Conservation (phyloP, 2,329 filamentous ascomycete species). For the Colletotrichum truncatum region DNA sequence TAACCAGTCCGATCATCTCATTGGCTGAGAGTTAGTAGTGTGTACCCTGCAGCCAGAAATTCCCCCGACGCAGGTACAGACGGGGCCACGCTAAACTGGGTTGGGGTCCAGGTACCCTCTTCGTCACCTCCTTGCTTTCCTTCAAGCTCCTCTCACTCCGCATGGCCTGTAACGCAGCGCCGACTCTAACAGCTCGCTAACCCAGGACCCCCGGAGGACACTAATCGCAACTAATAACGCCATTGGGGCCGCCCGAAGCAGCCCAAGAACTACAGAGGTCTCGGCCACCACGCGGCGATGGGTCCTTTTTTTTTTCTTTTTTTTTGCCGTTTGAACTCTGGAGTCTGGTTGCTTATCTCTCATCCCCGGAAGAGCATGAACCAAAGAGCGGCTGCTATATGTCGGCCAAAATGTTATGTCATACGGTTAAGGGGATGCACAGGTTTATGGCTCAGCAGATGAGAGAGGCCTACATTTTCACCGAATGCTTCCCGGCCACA, state of each 20-base stretch:
- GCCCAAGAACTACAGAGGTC: conserved; percentile 3
- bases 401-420: neutral
- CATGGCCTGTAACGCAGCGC: conserved; percentile 19
- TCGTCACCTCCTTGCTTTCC: neutral
- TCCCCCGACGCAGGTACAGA: conserved; percentile 29
- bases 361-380: neutral
- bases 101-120: conserved; percentile 10
- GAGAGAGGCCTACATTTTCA: neutral
- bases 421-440: too few relatives aligned
- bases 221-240: conserved; percentile 18
- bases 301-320: too few relatives aligned
- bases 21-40: neutral
- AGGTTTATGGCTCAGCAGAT: neutral
- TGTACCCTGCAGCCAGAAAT: conserved; percentile 19
- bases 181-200: conserved; percentile 17
- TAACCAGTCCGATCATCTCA: neutral
- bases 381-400: neutral
- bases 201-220: conserved; percentile 8
- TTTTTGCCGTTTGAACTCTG: conserved; percentile 16
- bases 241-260: conserved; percentile 10
- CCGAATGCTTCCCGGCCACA: neutral
- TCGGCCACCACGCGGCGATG: conserved; percentile 11
- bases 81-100: conserved; percentile 15
- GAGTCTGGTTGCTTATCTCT: neutral
- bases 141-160: conserved; percentile 1